phyloP scores from a whole-genome alignment of 2,329 filamentous ascomycete genomes.

The Aphanocladium album region DNA sequence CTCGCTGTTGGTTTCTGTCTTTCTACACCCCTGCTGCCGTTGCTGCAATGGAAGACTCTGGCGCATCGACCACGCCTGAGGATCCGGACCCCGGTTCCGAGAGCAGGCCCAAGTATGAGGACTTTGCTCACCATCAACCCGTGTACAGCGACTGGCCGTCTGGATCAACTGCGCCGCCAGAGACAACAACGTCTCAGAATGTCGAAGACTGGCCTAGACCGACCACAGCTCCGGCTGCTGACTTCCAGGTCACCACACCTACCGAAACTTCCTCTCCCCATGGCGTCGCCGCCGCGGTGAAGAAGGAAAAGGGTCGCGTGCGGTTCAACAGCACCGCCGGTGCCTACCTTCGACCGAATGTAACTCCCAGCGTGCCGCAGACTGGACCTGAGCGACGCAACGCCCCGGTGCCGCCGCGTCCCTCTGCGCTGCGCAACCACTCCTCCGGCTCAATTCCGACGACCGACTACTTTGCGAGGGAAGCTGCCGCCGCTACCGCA shows the following conservation, averaged over 20 bases:
- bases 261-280: background rate
- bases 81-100: slow-evolving; percentile 12
- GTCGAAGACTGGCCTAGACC: slow-evolving; percentile 10
- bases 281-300: slow-evolving; percentile 21
- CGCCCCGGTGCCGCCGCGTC: slow-evolving; percentile 7
- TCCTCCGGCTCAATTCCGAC: slow-evolving; percentile 15
- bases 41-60: slow-evolving; percentile 10
- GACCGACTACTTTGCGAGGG: slow-evolving; percentile 9
- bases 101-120: slow-evolving; percentile 11
- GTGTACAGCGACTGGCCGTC: slow-evolving; percentile 10
- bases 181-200: slow-evolving; percentile 5
- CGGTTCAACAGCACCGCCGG: slow-evolving; percentile 44
- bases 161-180: slow-evolving; percentile 1
- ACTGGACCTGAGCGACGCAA: slow-evolving; percentile 17
- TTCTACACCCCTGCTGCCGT: background rate
- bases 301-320: slow-evolving; percentile 43
- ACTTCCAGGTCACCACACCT: background rate
- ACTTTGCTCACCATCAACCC: slow-evolving; percentile 12
- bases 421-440: slow-evolving; percentile 11
- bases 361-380: slow-evolving; percentile 14
- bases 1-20: background rate
- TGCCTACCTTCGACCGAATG: slow-evolving; percentile 23
- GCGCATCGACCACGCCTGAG: slow-evolving; percentile 7
- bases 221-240: slow-evolving; percentile 1
- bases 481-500: slow-evolving; percentile 12